Percentiles rank a stretch among this genome's conserved stretches.
Conservation (phyloP, 768 basidiomycete species). For the Dioszegia hungarica region DNA sequence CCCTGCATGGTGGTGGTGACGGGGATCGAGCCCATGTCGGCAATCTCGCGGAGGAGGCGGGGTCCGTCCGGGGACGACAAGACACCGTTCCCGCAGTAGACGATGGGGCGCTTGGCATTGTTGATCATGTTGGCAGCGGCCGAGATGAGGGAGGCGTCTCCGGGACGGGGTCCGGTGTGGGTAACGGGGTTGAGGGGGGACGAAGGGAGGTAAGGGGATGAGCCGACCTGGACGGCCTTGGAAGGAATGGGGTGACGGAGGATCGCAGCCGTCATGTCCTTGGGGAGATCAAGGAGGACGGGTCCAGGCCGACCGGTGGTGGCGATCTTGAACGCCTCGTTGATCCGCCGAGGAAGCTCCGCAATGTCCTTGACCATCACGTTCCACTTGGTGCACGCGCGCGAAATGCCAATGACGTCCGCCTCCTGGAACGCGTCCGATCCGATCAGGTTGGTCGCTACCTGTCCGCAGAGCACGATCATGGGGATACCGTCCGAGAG, state of each 20-base stretch:
- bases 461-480: slow-evolving; percentile 93
- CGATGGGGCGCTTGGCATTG: slow-evolving; percentile 78
- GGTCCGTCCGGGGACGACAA: slow-evolving; percentile 78
- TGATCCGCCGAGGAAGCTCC: slow-evolving; percentile 90
- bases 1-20: slow-evolving; percentile 96
- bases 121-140: slow-evolving; percentile 90
- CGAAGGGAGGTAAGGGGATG: slow-evolving; percentile 52
- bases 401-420: slow-evolving; percentile 90
- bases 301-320: slow-evolving; percentile 95
- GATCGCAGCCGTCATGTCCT: slow-evolving; percentile 92
- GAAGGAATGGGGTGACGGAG: slow-evolving; percentile 76
- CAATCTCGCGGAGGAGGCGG: slow-evolving; percentile 68
- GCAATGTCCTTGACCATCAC: slow-evolving; percentile 98
- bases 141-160: slow-evolving; percentile 64
- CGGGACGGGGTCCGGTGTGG: slow-evolving; percentile 55
- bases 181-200: slow-evolving; percentile 46
- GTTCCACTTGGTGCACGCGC: slow-evolving; percentile 99
- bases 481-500: slow-evolving; percentile 88
- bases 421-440: slow-evolving; percentile 99
- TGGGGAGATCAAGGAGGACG: slow-evolving; percentile 97
- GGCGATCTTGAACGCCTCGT: slow-evolving; percentile 99
- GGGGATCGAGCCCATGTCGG: slow-evolving; percentile 84
- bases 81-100: slow-evolving; percentile 90
- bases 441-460: slow-evolving; percentile 98
- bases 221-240: slow-evolving; percentile 80